Percentiles rank a stretch among this genome's conserved stretches.
These are phyloP conservation scores for Aspergillus pseudoglaucus DNA, from an alignment of 2,329 filamentous ascomycete genomes.

Conservation along the genomic window DNA sequence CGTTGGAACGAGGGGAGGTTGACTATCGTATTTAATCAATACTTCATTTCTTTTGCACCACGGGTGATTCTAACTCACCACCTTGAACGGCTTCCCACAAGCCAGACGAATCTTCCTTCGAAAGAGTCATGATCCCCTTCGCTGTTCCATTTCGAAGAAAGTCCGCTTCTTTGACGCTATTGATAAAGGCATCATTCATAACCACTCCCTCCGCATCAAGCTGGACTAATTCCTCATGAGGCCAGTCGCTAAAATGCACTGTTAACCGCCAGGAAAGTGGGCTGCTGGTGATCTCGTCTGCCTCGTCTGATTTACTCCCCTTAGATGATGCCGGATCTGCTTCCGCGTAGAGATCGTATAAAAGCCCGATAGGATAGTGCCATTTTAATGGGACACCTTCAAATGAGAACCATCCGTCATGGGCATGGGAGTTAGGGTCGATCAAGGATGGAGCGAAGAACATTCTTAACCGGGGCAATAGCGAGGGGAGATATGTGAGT, in stretches of 20 bases:
- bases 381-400: constrained; percentile 64
- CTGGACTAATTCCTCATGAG: constrained; percentile 51
- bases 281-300: constrained; percentile 10
- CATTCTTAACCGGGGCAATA: constrained; percentile 55
- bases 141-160: constrained; percentile 82
- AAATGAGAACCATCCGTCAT: constrained; percentile 59
- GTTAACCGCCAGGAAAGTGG: constrained; percentile 57
- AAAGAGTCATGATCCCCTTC: constrained; percentile 82
- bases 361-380: constrained; percentile 63
- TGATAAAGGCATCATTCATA: constrained; percentile 61
- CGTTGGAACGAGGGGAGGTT: constrained; percentile 66
- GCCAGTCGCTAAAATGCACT: constrained; percentile 55
- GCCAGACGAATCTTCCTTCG: constrained; percentile 72
- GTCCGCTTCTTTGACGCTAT: constrained; percentile 73
- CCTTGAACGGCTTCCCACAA: constrained; percentile 76
- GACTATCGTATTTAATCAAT: constrained; percentile 44
- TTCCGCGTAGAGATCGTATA: constrained; percentile 63
- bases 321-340: constrained; percentile 40
- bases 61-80: constrained; percentile 42
- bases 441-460: constrained; percentile 58
- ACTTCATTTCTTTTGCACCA: background rate
- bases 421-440: constrained; percentile 45
- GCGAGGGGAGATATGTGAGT: constrained; percentile 62
- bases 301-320: constrained; percentile 5
- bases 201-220: constrained; percentile 51